A percentile compares a stretch with the other conserved stretches of the same genome.
phyloP scores from a whole-genome alignment of 2,329 filamentous ascomycete genomes.

The Nemania serpens region DNA sequence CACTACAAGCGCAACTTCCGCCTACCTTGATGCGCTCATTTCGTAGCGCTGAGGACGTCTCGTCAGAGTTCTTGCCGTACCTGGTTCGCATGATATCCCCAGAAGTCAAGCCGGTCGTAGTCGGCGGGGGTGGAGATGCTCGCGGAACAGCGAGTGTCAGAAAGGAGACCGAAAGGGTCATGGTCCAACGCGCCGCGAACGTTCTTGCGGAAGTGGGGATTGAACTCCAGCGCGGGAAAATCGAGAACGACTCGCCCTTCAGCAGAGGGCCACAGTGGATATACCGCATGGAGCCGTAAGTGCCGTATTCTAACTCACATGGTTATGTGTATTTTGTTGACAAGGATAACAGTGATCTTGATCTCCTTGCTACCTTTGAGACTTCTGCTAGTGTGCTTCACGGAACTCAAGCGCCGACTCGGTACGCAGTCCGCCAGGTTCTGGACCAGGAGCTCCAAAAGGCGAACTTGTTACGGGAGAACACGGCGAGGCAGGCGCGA shows the following conservation, averaged over 20 bases:
- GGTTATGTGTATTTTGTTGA: conserved; percentile 9
- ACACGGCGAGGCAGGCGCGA: conserved; percentile 67
- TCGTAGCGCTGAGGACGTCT: conserved; percentile 76
- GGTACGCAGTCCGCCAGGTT: conserved; percentile 93
- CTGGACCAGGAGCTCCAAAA: conserved; percentile 87
- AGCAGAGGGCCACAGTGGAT: conserved; percentile 73
- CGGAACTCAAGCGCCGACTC: conserved; percentile 69
- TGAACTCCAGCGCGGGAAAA: conserved; percentile 76
- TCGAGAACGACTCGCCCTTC: conserved; percentile 69
- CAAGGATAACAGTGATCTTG: conserved; percentile 62
- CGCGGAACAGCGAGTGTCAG: conserved; percentile 80
- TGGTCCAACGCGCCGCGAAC: conserved; percentile 79
- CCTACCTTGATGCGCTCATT: conserved; percentile 76
- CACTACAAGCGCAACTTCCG: conserved; percentile 73
- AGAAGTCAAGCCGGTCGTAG: conserved; percentile 86
- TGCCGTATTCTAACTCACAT: conserved; percentile 35
- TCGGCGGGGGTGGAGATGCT: conserved; percentile 69
- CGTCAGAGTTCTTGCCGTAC: conserved; percentile 83
- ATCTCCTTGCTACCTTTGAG: conserved; percentile 75
- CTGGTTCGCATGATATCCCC: conserved; percentile 83
- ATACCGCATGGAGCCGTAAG: conserved; percentile 93
- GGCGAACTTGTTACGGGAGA: conserved; percentile 69
- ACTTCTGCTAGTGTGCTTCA: conserved; percentile 62
- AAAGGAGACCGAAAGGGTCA: conserved; percentile 79
- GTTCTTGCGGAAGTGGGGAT: conserved; percentile 85